Evolutionary conservation across 2,329 filamentous ascomycete genomes (phyloP).

Genomic region (Fusarium globosum): DNA sequence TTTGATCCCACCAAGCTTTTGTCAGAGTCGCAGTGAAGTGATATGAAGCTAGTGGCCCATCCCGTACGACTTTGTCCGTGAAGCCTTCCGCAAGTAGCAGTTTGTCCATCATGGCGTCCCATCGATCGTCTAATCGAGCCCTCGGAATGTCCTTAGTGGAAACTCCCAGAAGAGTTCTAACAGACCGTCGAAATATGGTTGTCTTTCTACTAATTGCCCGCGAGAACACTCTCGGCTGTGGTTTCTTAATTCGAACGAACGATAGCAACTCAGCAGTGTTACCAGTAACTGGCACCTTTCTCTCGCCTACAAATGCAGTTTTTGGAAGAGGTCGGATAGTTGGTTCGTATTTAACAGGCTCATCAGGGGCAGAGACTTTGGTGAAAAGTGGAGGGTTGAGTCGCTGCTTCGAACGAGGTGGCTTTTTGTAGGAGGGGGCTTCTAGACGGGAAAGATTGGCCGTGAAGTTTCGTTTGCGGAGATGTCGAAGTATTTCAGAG

Average conservation of each 20-base stretch:
- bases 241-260: constrained; percentile 74
- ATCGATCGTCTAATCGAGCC: constrained; percentile 58
- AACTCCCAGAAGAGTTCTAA: constrained; percentile 53
- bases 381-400: constrained; percentile 45
- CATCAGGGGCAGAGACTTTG: constrained; percentile 48
- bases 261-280: constrained; percentile 66
- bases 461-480: constrained; percentile 48
- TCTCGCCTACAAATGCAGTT: constrained; percentile 52
- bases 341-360: constrained; percentile 60
- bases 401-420: constrained; percentile 28
- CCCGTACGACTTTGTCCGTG: not conserved
- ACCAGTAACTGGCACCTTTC: constrained; percentile 65
- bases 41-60: constrained; percentile 45
- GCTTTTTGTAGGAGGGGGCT: not conserved
- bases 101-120: constrained; percentile 56
- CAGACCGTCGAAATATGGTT: constrained; percentile 54
- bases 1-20: constrained; percentile 47
- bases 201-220: constrained; percentile 66
- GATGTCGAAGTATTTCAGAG: constrained; percentile 54
- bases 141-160: constrained; percentile 50
- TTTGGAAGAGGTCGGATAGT: constrained; percentile 61
- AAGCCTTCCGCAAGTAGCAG: constrained; percentile 39
- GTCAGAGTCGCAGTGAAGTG: constrained; percentile 46
- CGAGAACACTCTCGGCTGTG: constrained; percentile 70
- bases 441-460: constrained; percentile 38